Evolutionary conservation across 805 yeast genomes (phyloP).

Genomic region (Isabelozyma heimii): DNA sequence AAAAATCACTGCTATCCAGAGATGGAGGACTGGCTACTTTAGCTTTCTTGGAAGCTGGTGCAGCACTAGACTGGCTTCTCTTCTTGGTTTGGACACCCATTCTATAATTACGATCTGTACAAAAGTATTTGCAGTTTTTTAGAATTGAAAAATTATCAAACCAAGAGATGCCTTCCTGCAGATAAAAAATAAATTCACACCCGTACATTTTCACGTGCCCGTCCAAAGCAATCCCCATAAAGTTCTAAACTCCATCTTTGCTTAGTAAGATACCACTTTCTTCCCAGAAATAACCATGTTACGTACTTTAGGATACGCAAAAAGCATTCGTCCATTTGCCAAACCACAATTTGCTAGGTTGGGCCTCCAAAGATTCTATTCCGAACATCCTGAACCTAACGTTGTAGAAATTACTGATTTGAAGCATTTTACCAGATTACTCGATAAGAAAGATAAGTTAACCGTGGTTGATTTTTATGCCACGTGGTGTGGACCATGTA

Average conservation of each 20-base stretch:
- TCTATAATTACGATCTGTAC: conserved; percentile 1
- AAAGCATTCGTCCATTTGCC: background rate
- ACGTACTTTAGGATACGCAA: background rate
- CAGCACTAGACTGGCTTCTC: conserved; percentile 6
- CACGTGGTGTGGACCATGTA: conserved; percentile 47
- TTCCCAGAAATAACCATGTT: background rate
- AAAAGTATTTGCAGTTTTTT: background rate
- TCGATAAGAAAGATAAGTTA: conserved; percentile 21
- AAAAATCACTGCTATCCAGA: background rate
- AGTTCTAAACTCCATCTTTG: background rate
- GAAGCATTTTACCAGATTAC: conserved; percentile 21
- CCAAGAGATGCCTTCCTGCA: background rate
- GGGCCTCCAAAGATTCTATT: conserved; percentile 1
- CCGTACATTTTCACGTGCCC: background rate
- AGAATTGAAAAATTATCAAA: background rate
- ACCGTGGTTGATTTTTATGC: conserved; percentile 41
- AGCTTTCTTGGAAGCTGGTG: conserved; percentile 15
- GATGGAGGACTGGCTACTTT: conserved; percentile 18
- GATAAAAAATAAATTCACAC: background rate
- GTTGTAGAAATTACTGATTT: conserved; percentile 28
- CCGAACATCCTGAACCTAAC: conserved; percentile 5
- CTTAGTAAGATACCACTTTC: background rate
- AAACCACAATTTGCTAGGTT: background rate
- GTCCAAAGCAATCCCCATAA: no score
- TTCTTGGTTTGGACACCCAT: conserved; percentile 23